phyloP scores from a whole-genome alignment of 305 asterid genomes.

The Coffea humblotiana region DNA sequence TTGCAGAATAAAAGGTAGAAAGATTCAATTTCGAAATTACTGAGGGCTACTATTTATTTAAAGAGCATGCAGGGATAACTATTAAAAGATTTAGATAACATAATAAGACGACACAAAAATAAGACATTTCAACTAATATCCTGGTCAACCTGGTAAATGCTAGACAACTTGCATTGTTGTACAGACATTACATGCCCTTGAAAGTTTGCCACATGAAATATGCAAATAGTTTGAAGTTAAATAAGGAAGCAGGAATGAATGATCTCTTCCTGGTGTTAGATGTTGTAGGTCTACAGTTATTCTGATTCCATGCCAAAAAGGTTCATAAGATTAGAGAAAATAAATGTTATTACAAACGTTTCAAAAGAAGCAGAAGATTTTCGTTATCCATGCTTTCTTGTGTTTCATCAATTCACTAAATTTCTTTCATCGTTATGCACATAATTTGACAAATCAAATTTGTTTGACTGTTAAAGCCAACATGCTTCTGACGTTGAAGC shows the following conservation, averaged over 20 bases:
- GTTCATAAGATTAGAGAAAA: neutral
- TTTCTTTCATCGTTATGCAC: too few relatives aligned
- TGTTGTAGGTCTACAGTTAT: neutral
- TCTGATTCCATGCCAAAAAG: neutral
- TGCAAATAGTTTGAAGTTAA: neutral
- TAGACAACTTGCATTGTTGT: neutral
- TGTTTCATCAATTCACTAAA: neutral
- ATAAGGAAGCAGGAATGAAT: neutral
- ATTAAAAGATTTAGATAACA: neutral
- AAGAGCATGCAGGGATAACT: neutral
- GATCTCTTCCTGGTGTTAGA: neutral
- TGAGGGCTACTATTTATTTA: neutral
- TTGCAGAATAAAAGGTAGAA: neutral
- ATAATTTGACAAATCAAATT: too few relatives aligned
- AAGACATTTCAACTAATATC: neutral
- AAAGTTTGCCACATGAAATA: neutral
- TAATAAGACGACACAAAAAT: neutral
- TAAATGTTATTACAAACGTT: neutral
- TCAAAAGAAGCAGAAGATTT: neutral
- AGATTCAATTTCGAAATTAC: neutral
- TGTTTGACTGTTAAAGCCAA: too few relatives aligned
- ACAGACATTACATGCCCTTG: too few relatives aligned
- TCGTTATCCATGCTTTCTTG: neutral
- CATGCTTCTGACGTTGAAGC: neutral
- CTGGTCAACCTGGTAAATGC: neutral